Conservation (phyloP, 495 filamentous ascomycete species). For the Thermothielavioides terrestris region DNA sequence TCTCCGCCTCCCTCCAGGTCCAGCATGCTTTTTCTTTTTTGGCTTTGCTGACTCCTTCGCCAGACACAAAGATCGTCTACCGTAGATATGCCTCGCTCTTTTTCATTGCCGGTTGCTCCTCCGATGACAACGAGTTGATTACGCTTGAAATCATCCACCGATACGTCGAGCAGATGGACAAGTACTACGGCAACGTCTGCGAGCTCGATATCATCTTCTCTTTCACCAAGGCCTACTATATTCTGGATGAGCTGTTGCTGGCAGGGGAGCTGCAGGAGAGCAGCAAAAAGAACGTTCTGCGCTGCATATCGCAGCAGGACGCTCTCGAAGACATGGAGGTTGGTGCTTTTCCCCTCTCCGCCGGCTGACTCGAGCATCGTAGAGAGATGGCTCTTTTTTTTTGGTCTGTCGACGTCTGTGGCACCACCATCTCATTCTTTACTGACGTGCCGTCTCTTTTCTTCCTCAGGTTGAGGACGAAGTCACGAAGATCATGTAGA, state of each 20-base stretch:
- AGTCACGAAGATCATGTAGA: constrained; percentile 91
- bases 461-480: constrained; percentile 83
- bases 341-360: constrained; percentile 34
- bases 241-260: constrained; percentile 92
- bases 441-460: constrained; percentile 47
- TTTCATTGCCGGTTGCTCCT: constrained; percentile 94
- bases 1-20: constrained; percentile 1
- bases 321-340: constrained; percentile 97
- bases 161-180: constrained; percentile 99
- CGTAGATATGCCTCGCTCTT: constrained; percentile 97
- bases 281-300: constrained; percentile 95
- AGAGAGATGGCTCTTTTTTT: not conserved
- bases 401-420: no score
- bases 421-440: no score
- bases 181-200: constrained; percentile 99
- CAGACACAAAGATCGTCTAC: constrained; percentile 97
- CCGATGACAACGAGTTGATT: constrained; percentile 95
- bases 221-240: constrained; percentile 87
- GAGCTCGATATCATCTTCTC: constrained; percentile 99
- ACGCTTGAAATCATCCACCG: constrained; percentile 97
- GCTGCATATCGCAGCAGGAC: constrained; percentile 91
- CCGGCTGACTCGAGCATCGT: constrained; percentile 7
- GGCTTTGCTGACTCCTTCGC: constrained; percentile 10
- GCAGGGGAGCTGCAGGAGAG: constrained; percentile 98
- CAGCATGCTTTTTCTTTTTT: not conserved